Base-by-base conservation (phyloP, 345 rosid species). In the Turritis glabra region DNA sequence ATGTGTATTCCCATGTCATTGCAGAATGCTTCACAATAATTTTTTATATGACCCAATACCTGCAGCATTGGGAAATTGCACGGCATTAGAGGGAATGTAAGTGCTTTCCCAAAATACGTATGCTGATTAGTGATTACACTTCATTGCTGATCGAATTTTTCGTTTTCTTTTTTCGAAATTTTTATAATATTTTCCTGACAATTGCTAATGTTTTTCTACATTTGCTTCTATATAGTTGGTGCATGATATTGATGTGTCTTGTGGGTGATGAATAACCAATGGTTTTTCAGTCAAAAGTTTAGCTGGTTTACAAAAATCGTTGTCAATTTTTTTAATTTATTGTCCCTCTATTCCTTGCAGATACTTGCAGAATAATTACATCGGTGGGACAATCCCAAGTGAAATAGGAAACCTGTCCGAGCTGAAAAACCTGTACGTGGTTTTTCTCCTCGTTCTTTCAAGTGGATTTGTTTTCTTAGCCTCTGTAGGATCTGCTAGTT, bases 281-380 rank as follows among this genome's bases (percentile, higher is more conserved):
- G 32, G 13, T 60, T 56, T 13, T n/a, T 18, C 21, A 70, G 57
- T 58, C 53, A 21, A 32, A 46, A 58, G 38, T 46, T 46, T n/a
- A 71, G 69, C 62, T 63, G 12, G 23, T 35, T 53, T 41, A 72
- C 76, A 61, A 38, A 13, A 61, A 53, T 25, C 33, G 33, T 25
- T 64, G 17, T 8, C 21, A 43, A 11, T 3, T 26, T 22, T 69
- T n/a, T 13, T 41, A 12, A n/a, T 33, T 32, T 11, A 14, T 14
- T 60, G 8, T 19, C 37, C 48, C 43, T 29, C 35, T 66, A 55
- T 82, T 59, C 59, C 68, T 23, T 77, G 58, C 88, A 95, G 99
- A 81, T 88, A 67, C 83, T 81, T 95, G 97, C 99, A 92, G 86
- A 83, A 89, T 32, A 95, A 95, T 85, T 95, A 86, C 87, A 78